Base-by-base conservation (phyloP, 2,329 filamentous ascomycete genomes). In the Alternaria postmessia region DNA sequence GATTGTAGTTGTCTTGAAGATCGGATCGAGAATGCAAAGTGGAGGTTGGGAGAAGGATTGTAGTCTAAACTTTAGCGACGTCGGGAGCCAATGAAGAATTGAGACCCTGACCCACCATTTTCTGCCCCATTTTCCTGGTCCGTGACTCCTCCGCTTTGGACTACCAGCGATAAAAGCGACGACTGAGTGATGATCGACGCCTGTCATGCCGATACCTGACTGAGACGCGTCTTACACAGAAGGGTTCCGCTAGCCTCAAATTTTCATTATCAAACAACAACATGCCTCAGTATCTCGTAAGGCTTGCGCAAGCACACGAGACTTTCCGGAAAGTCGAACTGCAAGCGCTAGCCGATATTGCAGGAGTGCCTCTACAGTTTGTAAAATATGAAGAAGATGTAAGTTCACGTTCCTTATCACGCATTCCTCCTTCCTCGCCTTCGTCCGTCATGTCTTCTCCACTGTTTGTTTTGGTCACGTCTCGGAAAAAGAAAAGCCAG, bases 281-380 rank as follows among this genome's bases (percentile, higher is more conserved):
- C 32, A 78, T 78, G 76, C 75, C 74, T 88, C 88, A 96, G 63
- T 98, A 92, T 74, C 85, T 99, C 61, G 89, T 99, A 65, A 91
- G 94, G 70, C 93, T 98, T 76, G 91, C 90, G 44, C 95, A 98
- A 79, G 84, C 87, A 59, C 94, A 98, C 78, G 93, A 97, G 81
- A 90, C 88, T n/a, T 99, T 99, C 76, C 90, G 94, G 39, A 84
- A 88, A 57, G 88, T 94, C 3, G 95, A 99, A 79, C 86, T 97
- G 14, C 83, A 94, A 72, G 89, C 95, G 24, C 83, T 99, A 20
- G 93, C 93, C 4, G 81, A 87, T 9, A 76, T 94, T 5, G 86
- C 89, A 57, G 84, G 84, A 9, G 82, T 95, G 36, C 79, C 89
- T 24, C 75, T 97, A 53, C 85, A 91, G 67, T 85, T 97, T 61